Base-by-base conservation (phyloP, 257 asterid genomes). In the Lithospermum erythrorhizon region DNA sequence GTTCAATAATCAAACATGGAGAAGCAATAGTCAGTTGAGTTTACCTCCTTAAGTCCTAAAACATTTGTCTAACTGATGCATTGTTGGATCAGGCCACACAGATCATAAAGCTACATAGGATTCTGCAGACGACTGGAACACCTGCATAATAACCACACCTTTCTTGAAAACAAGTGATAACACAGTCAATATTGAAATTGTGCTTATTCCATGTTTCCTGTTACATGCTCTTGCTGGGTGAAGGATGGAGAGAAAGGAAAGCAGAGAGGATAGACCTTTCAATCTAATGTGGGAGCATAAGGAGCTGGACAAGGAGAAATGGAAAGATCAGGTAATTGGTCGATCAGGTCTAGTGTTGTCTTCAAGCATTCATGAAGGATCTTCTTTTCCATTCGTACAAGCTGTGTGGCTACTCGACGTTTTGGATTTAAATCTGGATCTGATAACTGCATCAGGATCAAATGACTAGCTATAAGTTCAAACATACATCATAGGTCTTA, bases 281-380 rank as follows among this genome's bases (percentile, higher is more conserved):
- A 89, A 72, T 83, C 84, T 73, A 93, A 73, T 29, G 35, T 76
- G 22, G 95, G 96, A 57, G 95, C 85, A 75, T 82, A 89, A 65
- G 95, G 87, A 37, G 96, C 97, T 51, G 97, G 98, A 54, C 97
- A 93, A 54, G 97, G 95, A 62, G 95, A 84, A 69, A 84, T 65
- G 32, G 94, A 86, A 66, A 73, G 70, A 79, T 89, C 95, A 59
- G 98, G 98, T 66, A 93, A 68, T 76, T 79, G 90, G 64, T 84
- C 67, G 64, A 93, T 89, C 79, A 89, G 75, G 75, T 84, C 88
- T 52, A 74, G 79, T 57, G 94, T 81, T 61, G 91, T 75, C 74
- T 80, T 78, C 69, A 93, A 73, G 71, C 96, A 93, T 57, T 86
- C 94, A 72, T 69, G 81, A 63, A 93, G 59, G 53, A 89, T 84